Base-by-base conservation (phyloP, 352 stramenopile species). In the Pythium plurisporium region DNA sequence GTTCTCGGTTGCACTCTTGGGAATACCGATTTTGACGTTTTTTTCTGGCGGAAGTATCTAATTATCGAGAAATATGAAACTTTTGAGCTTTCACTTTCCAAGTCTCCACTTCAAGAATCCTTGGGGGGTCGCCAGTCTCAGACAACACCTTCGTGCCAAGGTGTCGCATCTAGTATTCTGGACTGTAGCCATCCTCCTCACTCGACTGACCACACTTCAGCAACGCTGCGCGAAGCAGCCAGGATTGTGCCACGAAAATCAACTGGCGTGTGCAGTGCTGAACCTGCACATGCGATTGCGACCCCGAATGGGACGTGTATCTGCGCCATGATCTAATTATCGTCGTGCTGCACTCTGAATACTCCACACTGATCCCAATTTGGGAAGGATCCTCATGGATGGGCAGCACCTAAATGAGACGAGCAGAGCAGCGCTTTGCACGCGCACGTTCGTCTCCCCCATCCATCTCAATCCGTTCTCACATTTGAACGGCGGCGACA, bases 161-260 rank as follows among this genome's bases (percentile, higher is more conserved):
- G n/a, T n/a, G n/a, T 37, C 31, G 31, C 31, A 37, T n/a, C n/a
- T 37, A 14, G 20, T 46, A 46, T 42, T 43, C 14, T 52, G 26
- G 45, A 30, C 17, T 46, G 40, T 46, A 46, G 40, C 40, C 40
- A 46, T 46, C 4, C 27, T 26, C 27, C 23, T 49, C 14, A n/a
- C 25, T 8, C 15, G 22, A 17, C 42, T 31, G 14, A 30, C 10
- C 33, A 36, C 22, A 9, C 37, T 20, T 37, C 15, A 27, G 49
- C 49, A 56, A 17, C 49, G 19, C 27, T 44, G 23, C 49, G 34
- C 27, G 49, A 56, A 56, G 20, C 25, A 19, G 36, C 49, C 15
- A 2, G 19, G 49, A 56, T 23, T 36, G 20, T 55, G 31, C 47
- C 15, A 14, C 20, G 34, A 45, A 45, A 41, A 37, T 37, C 31